Percentiles rank a stretch among this genome's conserved stretches.
phyloP scores from a whole-genome alignment of 129 eudicot species.

The Centrapalus pauciflorus region DNA sequence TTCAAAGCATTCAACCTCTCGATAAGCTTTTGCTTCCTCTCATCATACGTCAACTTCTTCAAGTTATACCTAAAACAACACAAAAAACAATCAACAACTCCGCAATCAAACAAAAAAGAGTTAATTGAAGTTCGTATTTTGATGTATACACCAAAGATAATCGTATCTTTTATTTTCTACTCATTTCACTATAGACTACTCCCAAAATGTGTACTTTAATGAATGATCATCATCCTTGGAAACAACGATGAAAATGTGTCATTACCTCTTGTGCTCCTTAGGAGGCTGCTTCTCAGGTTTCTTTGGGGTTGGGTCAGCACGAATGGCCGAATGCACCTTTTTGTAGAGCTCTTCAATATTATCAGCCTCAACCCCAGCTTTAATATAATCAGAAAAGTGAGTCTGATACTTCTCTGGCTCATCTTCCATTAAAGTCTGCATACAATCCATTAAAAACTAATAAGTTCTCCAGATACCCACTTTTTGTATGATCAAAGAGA shows the following conservation, averaged over 20 bases:
- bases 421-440: conserved; percentile 60
- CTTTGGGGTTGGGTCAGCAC: conserved; percentile 37
- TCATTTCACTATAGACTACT: too few species aligned
- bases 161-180: too few species aligned
- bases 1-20: conserved; percentile 54
- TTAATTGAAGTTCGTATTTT: too few species aligned
- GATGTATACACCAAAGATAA: too few species aligned
- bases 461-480: not conserved
- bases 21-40: conserved; percentile 45
- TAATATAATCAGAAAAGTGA: conserved; percentile 62
- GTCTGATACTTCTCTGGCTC: conserved; percentile 82
- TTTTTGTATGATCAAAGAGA: too few species aligned
- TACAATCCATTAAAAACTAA: not conserved
- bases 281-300: conserved; percentile 28
- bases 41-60: conserved; percentile 52
- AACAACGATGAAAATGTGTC: not conserved
- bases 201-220: too few species aligned
- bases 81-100: not conserved
- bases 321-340: conserved; percentile 88
- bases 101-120: too few species aligned
- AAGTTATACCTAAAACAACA: conserved; percentile 39
- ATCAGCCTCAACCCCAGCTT: conserved; percentile 61
- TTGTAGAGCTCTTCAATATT: conserved; percentile 68
- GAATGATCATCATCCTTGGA: not conserved
- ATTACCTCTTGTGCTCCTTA: conserved; percentile 38